phyloP scores from a whole-genome alignment of 805 yeast genomes.

The Candida gorgasii region DNA sequence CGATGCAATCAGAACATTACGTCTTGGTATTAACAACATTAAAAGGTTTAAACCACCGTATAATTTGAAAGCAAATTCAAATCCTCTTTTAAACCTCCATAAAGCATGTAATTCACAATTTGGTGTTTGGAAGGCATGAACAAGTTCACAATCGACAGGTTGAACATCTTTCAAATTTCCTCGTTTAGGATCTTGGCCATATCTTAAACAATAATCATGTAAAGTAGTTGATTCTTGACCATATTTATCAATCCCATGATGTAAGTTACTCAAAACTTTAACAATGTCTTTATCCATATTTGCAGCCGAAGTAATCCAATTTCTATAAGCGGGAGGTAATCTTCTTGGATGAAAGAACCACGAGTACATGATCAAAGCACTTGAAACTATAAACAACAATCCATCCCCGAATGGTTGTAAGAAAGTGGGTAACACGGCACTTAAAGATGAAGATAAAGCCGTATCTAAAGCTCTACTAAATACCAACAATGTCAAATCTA shows the following conservation, averaged over 20 bases:
- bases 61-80: conserved; percentile 38
- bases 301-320: conserved; percentile 53
- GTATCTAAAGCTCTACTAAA: conserved; percentile 40
- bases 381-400: conserved; percentile 27
- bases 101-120: conserved; percentile 50
- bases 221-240: conserved; percentile 38
- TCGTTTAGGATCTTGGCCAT: conserved; percentile 31
- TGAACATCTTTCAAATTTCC: conserved; percentile 24
- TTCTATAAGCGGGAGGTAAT: conserved; percentile 44
- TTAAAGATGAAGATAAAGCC: conserved; percentile 23
- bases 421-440: conserved; percentile 24
- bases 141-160: conserved; percentile 42
- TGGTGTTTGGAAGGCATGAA: conserved; percentile 39
- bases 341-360: conserved; percentile 41
- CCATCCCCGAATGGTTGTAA: conserved; percentile 25
- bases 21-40: conserved; percentile 26
- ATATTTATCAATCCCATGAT: conserved; percentile 31
- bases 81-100: conserved; percentile 45
- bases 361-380: conserved; percentile 35
- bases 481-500: conserved; percentile 38
- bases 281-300: conserved; percentile 45
- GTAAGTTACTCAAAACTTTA: conserved; percentile 30
- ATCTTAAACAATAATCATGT: conserved; percentile 29
- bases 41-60: conserved; percentile 44
- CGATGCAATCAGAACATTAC: conserved; percentile 15